Evolutionary conservation across 2,329 filamentous ascomycete genomes (phyloP), one percentile per base, ranked within the genome.

Genomic region (Geosmithia flava): DNA sequence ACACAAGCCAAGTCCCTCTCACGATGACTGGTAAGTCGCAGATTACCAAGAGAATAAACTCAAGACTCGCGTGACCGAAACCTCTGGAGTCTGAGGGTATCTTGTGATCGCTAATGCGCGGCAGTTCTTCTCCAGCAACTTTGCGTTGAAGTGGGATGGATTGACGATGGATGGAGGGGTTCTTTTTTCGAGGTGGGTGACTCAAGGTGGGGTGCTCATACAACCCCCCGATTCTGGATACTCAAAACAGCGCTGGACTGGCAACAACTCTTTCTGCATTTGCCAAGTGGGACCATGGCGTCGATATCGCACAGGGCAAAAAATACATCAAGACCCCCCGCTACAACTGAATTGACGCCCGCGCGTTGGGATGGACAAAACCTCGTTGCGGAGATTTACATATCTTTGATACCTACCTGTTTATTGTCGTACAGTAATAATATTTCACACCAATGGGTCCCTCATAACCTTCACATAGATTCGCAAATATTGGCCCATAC

Each of bases 171-270:
- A 44, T 41, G 47, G 44, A 42, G 47, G 47, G 47, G 44, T 44
- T 30, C 33, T 48, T 48, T 48, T 48, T 45, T 47, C 37, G 46
- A 47, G 17, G 44, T 42, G 44, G 37, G 37, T 47, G 46, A 47
- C 37, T 47, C 46, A 47, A 47, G 44, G 45, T 46, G 45, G 45
- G 45, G 45, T 46, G 45, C 33, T 37, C 11, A 16, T 37, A 13
- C 11, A 16, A 37, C 6, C 33, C 33, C 33, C 33, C 33, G 33
- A 37, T 37, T 16, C 11, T 16, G 33, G 6, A 16, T 11, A 37
- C 11, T 37, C 5, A 37, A 27, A 8, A 4, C 23, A 27, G 23
- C 23, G 23, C 23, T 27, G 23, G 23, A 8, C n/a, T 27, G 8
- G 23, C 23, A 27, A 27, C n/a, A n/a, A n/a, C n/a, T n/a, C n/a